Evolutionary conservation across 306 rosid genomes (phyloP).

Genomic region (Sechiopsis laciniata): DNA sequence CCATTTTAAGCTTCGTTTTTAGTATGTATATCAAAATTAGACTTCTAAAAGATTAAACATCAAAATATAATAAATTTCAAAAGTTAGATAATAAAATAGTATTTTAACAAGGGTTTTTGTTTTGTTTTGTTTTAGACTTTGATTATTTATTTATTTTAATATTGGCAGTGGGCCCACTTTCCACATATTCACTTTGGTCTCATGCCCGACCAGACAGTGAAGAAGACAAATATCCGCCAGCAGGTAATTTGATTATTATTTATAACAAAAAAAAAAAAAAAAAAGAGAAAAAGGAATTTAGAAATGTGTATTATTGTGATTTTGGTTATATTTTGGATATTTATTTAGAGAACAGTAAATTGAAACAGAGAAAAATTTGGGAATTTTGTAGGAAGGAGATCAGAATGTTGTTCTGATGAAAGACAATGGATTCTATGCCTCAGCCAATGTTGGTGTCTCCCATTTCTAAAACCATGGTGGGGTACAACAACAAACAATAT

Average conservation of each 20-base stretch:
- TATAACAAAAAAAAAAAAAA: no score
- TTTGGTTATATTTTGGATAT: neutral
- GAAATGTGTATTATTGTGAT: no score
- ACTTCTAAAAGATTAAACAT: no score
- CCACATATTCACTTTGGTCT: constrained; percentile 60
- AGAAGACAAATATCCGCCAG: constrained; percentile 50
- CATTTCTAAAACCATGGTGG: constrained; percentile 27
- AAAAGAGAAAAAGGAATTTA: no score
- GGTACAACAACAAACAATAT: neutral
- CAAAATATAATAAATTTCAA: no score
- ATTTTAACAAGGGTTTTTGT: no score
- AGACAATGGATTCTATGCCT: constrained; percentile 39
- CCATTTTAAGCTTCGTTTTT: no score
- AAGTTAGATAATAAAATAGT: no score
- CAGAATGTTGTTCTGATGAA: constrained; percentile 43
- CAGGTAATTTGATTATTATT: constrained; percentile 23
- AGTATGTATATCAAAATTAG: no score
- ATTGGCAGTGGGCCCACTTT: constrained; percentile 49
- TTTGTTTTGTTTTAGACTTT: neutral
- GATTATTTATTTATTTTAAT: neutral
- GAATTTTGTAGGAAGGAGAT: constrained; percentile 34
- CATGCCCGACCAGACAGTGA: constrained; percentile 50
- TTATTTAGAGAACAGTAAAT: neutral
- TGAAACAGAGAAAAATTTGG: neutral
- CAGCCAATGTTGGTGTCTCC: constrained; percentile 38